Percentiles rank a stretch among this genome's conserved stretches.
phyloP scores from a whole-genome alignment of 768 basidiomycete genomes.

The Termitomyces sp. region DNA sequence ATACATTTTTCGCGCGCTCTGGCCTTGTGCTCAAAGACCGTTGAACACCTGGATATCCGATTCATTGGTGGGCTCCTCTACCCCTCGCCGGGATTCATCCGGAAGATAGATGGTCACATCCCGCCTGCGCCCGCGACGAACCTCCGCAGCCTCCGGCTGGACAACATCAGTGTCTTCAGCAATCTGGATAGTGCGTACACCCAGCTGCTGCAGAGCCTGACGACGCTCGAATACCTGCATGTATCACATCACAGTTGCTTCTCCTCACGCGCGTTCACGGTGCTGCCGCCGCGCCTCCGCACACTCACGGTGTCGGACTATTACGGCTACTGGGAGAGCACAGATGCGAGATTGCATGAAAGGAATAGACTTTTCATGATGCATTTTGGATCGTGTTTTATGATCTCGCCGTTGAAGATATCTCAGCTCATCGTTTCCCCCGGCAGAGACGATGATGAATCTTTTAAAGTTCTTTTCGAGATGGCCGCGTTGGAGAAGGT shows the following conservation, averaged over 20 bases:
- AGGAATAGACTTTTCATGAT: constrained; percentile 5
- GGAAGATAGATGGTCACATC: not conserved
- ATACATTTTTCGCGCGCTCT: constrained; percentile 18
- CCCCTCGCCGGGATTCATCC: constrained; percentile 17
- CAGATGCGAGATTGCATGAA: not conserved
- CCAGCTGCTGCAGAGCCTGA: constrained; percentile 17
- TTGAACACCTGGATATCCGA: constrained; percentile 19
- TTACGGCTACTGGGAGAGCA: constrained; percentile 14
- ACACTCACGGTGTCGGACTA: constrained; percentile 18
- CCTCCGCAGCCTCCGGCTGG: constrained; percentile 20
- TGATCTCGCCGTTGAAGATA: constrained; percentile 1
- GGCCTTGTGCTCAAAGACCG: constrained; percentile 15
- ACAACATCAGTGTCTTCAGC: constrained; percentile 22
- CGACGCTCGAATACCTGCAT: constrained; percentile 18
- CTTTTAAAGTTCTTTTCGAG: not conserved
- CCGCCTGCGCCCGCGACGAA: constrained; percentile 4
- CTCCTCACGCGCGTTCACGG: constrained; percentile 15
- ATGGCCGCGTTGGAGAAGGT: constrained; percentile 8
- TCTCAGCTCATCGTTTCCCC: constrained; percentile 1
- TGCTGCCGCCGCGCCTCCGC: constrained; percentile 15
- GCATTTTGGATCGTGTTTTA: not conserved
- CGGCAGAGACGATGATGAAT: not conserved
- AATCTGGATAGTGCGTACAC: constrained; percentile 18
- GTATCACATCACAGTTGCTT: constrained; percentile 22
- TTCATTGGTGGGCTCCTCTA: constrained; percentile 24